Evolutionary conservation across 768 basidiomycete genomes (phyloP), one percentile per base, ranked within the genome.

Genomic region (Kondoa subrosea): DNA sequence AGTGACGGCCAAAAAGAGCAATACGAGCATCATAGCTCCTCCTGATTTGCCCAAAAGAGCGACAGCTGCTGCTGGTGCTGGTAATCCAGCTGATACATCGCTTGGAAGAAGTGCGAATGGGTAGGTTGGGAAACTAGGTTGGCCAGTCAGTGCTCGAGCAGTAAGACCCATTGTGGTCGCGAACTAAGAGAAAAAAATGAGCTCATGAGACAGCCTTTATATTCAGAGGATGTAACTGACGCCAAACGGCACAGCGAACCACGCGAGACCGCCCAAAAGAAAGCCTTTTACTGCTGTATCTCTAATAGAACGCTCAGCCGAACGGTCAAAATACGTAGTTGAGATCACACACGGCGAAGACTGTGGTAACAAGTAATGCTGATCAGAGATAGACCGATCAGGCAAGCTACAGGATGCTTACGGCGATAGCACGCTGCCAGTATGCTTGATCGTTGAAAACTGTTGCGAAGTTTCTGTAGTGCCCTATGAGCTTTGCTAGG

Each of bases 271-370:
- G 57, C 91, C 92, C 4, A 91, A 81, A 2, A 92, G 79, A 78
- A 90, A 96, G 0, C 88, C 91, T 76, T 91, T 91, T 68, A 92
- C 90, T 15, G 87, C 87, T n/a, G 82, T 85, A 1, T 83, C 85
- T 0, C 89, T 90, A 17, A 85, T 80, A 69, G 85, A 87, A 50
- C n/a, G n/a, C n/a, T n/a, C n/a, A n/a, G n/a, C n/a, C n/a, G n/a
- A n/a, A n/a, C n/a, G n/a, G n/a, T n/a, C n/a, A n/a, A n/a, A n/a
- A n/a, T n/a, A n/a, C n/a, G n/a, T n/a, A n/a, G n/a, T n/a, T n/a
- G n/a, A n/a, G n/a, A n/a, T n/a, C n/a, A n/a, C n/a, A n/a, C n/a
- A n/a, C n/a, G 1, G 92, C 91, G 74, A 95, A 90, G 0, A 91
- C 91, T 15, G 89, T 82, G 74, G 91, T 89, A 26, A 33, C 58